Evolutionary conservation across 768 basidiomycete species (phyloP).

Genomic region (Chalciporus piperatus): DNA sequence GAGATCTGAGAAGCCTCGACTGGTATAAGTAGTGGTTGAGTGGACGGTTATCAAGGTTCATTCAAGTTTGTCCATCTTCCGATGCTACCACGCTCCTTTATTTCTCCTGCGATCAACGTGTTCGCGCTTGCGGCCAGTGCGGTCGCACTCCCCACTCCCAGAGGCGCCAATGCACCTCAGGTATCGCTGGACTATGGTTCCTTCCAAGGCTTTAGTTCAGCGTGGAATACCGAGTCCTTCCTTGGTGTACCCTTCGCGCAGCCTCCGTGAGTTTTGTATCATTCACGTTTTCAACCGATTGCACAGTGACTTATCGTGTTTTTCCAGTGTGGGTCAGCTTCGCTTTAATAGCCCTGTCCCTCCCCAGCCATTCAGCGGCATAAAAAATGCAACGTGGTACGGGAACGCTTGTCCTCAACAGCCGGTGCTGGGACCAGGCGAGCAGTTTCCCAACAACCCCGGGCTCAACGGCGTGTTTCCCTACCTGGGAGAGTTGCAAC

Average conservation of each 20-base stretch:
- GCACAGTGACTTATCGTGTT: too few species aligned
- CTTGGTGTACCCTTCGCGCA: constrained; percentile 16
- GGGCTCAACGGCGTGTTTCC: constrained; percentile 4
- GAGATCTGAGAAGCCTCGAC: too few species aligned
- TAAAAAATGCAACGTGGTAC: constrained; percentile 34
- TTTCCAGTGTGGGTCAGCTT: constrained; percentile 8
- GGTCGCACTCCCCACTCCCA: neutral
- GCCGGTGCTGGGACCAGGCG: neutral
- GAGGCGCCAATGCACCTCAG: neutral
- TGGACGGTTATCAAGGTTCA: too few species aligned
- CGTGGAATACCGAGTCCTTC: constrained; percentile 11
- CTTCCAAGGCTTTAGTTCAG: constrained; percentile 14
- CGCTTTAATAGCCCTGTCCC: constrained; percentile 17
- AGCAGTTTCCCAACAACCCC: neutral
- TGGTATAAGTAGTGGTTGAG: too few species aligned
- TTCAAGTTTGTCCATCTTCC: too few species aligned
- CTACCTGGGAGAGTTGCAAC: constrained; percentile 4
- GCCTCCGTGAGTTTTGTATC: constrained; percentile 4
- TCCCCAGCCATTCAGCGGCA: constrained; percentile 25
- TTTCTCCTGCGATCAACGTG: neutral
- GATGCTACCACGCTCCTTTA: too few species aligned
- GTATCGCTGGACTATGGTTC: constrained; percentile 18
- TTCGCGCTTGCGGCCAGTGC: neutral
- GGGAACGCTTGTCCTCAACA: constrained; percentile 44
- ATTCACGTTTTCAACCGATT: too few species aligned